Base-by-base conservation (phyloP, 768 basidiomycete species). In the Calocera viscosa region DNA sequence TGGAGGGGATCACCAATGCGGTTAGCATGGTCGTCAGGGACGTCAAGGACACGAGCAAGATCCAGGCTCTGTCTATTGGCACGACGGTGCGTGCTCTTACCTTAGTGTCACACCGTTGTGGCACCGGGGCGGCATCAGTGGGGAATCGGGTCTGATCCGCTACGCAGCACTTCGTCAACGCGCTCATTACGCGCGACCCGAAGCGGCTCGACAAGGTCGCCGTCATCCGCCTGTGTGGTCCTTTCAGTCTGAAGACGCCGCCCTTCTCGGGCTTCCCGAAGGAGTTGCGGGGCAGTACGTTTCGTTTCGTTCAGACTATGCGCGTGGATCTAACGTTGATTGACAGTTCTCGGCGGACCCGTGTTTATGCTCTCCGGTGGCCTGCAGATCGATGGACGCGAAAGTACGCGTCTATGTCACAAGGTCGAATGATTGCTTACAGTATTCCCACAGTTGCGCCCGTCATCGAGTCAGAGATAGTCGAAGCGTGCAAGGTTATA, bases 141-240 rank as follows among this genome's bases (percentile, higher is more conserved):
- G n/a, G n/a, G n/a, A n/a, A n/a, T n/a, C n/a, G n/a, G n/a, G n/a
- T n/a, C n/a, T n/a, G n/a, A n/a, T n/a, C 12, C 49, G 12, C 8
- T 8, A 14, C 14, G 22, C 24, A 49, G 77, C 81, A 82, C 71
- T 84, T 84, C 67, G 78, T 84, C 28, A 84, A 87, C 69, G 84
- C 84, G 1, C 80, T 88, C 1, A 78, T 87, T 19, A 84, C 86
- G 74, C 73, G 80, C 24, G 82, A 86, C 72, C 74, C 80, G 2
- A 69, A 78, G 1, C 78, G 81, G 22, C 75, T 87, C 14, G 79
- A 80, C 49, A 81, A 81, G 53, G 86, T 88, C 0, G 86, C 84
- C 0, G 84, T 87, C 35, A 78, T 88, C 63, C 81, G 86, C 66
- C 78, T 88, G 5, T 84, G 83, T 49, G 83, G 82, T 1, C 83